Conservation (phyloP, 495 filamentous ascomycete genomes). For the Neurospora discreta region DNA sequence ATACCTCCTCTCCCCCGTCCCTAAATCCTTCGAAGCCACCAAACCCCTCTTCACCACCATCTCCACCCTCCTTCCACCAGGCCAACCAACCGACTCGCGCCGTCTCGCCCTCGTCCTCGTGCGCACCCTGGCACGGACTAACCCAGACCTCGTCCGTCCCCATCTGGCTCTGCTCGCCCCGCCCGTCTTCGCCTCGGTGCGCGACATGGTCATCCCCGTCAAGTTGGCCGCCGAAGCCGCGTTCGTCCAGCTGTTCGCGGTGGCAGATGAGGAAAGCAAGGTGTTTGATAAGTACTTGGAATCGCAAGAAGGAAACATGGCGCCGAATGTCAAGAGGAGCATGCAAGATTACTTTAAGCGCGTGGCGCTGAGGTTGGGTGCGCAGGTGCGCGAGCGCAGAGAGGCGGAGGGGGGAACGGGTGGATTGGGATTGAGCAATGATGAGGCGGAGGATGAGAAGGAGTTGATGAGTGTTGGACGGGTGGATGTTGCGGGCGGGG, state of each 20-base stretch:
- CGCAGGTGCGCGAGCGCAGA: slow-evolving; percentile 73
- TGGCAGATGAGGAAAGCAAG: slow-evolving; percentile 72
- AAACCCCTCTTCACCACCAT: slow-evolving; percentile 72
- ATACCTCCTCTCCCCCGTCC: slow-evolving; percentile 59
- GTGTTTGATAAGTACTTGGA: slow-evolving; percentile 87
- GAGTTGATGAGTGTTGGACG: slow-evolving; percentile 94
- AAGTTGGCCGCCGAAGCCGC: slow-evolving; percentile 93
- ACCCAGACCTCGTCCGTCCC: slow-evolving; percentile 65
- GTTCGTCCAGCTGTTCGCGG: slow-evolving; percentile 86
- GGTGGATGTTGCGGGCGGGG: slow-evolving; percentile 65
- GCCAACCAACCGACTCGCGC: slow-evolving; percentile 67
- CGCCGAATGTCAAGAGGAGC: slow-evolving; percentile 64
- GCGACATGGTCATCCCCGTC: slow-evolving; percentile 89
- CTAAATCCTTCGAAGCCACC: slow-evolving; percentile 54
- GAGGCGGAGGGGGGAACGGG: slow-evolving; percentile 86
- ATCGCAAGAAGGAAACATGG: slow-evolving; percentile 32
- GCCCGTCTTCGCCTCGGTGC: slow-evolving; percentile 79
- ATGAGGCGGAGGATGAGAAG: slow-evolving; percentile 86
- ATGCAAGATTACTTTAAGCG: slow-evolving; percentile 98
- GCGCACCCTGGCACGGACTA: slow-evolving; percentile 66
- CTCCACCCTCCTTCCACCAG: slow-evolving; percentile 61
- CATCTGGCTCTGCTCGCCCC: slow-evolving; percentile 69
- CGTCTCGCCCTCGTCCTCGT: slow-evolving; percentile 82
- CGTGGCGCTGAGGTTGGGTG: slow-evolving; percentile 68
- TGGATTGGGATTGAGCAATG: slow-evolving; percentile 70